phyloP scores from a whole-genome alignment of 2,329 filamentous ascomycete species.

The Xylaria sp. region DNA sequence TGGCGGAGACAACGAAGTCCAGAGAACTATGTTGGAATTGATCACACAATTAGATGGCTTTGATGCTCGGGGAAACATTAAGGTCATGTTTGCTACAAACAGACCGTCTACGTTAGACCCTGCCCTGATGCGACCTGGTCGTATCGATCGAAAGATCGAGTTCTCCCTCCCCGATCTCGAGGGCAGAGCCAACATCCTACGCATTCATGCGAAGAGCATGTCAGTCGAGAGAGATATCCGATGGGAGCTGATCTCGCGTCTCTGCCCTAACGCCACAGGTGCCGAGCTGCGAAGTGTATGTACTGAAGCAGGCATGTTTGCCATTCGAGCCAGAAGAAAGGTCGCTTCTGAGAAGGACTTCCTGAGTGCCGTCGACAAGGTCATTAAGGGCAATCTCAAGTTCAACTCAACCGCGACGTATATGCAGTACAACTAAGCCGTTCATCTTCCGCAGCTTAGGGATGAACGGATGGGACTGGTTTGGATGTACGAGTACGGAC shows the following conservation, averaged over 20 bases:
- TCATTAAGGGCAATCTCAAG: constrained; percentile 99
- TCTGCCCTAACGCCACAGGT: constrained; percentile 97
- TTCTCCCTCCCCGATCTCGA: constrained; percentile 98
- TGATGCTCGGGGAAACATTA: constrained; percentile 96
- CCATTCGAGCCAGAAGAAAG: constrained; percentile 93
- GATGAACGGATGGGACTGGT: constrained; percentile 6
- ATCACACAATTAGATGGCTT: constrained; percentile 98
- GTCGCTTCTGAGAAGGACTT: constrained; percentile 99
- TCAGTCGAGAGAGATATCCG: constrained; percentile 98
- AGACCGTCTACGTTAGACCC: constrained; percentile 94
- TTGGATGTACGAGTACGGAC: constrained; percentile 37
- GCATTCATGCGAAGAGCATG: constrained; percentile 99
- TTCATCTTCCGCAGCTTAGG: background rate
- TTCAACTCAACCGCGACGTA: constrained; percentile 99
- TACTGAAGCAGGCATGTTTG: constrained; percentile 98
- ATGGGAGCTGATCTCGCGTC: constrained; percentile 97
- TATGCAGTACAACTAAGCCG: constrained; percentile 95
- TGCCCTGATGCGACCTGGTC: constrained; percentile 95
- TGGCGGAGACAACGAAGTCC: constrained; percentile 96
- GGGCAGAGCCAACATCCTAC: constrained; percentile 94
- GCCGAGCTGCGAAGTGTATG: constrained; percentile 96
- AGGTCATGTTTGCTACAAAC: constrained; percentile 99
- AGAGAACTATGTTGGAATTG: constrained; percentile 96
- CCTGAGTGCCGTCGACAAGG: constrained; percentile 96
- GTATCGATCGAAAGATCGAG: constrained; percentile 99